These are phyloP conservation scores for Metschnikowia amazonensis DNA, from an alignment of 805 yeast species.

Conservation along the genomic window DNA sequence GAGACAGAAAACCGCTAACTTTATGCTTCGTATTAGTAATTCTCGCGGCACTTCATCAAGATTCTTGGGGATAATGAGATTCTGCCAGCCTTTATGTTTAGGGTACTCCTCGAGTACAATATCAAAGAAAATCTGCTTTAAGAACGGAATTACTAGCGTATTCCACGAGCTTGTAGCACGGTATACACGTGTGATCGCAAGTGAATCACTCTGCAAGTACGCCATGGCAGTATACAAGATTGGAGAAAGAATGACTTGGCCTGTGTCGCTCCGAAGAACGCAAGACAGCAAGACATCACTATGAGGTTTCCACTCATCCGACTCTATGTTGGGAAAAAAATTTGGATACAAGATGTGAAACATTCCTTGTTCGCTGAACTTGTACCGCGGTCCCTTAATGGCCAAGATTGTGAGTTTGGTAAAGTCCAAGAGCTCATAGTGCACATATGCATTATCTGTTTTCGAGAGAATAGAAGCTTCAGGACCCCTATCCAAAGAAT, in stretches of 20 bases:
- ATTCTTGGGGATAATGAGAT: conserved; percentile 10
- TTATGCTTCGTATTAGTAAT: conserved; percentile 12
- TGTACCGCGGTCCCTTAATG: conserved; percentile 37
- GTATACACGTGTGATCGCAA: conserved; percentile 27
- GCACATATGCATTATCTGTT: conserved; percentile 32
- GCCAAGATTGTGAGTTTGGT: conserved; percentile 41
- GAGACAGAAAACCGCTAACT: conserved; percentile 16
- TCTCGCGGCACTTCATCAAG: conserved; percentile 8
- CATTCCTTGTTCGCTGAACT: conserved; percentile 39
- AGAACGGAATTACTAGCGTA: conserved; percentile 26
- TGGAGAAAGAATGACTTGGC: conserved; percentile 17
- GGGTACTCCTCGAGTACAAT: conserved; percentile 24
- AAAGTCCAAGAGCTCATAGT: conserved; percentile 29
- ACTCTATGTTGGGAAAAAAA: conserved; percentile 40
- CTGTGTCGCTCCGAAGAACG: conserved; percentile 2
- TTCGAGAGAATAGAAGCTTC: conserved; percentile 23
- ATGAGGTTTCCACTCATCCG: conserved; percentile 38
- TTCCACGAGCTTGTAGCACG: conserved; percentile 27
- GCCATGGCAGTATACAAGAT: conserved; percentile 20
- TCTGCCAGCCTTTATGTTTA: conserved; percentile 11
- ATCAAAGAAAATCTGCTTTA: conserved; percentile 31
- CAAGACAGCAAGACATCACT: conserved; percentile 7
- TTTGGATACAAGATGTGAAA: conserved; percentile 43
- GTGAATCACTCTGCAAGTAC: conserved; percentile 18
- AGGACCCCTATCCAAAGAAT: conserved; percentile 20